Conservation (phyloP, 495 filamentous ascomycete genomes). For the Tuber microsphaerosporum region DNA sequence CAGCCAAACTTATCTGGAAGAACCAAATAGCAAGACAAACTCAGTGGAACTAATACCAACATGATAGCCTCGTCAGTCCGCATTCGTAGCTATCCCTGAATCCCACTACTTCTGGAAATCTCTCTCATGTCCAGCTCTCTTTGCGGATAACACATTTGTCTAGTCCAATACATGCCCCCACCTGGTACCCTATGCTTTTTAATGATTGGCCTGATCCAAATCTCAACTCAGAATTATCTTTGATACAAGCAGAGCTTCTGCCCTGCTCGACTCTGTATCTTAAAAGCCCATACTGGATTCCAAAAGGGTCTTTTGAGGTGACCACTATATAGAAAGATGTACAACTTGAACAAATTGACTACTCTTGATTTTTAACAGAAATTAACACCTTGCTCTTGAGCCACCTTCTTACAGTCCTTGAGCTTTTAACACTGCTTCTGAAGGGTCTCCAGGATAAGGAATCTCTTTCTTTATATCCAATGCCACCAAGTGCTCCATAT, state of each 20-base stretch:
- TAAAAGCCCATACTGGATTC: neutral
- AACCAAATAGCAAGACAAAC: neutral
- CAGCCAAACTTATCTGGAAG: neutral
- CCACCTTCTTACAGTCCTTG: neutral
- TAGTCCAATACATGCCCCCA: neutral
- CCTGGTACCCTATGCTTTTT: neutral
- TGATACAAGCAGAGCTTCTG: neutral
- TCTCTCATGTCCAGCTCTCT: neutral
- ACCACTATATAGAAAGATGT: neutral
- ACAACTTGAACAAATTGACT: neutral
- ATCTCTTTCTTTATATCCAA: neutral
- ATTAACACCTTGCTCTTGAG: neutral
- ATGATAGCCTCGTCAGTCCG: neutral
- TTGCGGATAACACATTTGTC: neutral
- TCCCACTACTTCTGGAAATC: neutral
- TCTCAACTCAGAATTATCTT: neutral
- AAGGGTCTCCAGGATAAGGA: neutral
- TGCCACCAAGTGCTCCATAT: neutral
- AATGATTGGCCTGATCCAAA: neutral
- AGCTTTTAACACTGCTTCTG: neutral
- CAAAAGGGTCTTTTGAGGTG: neutral
- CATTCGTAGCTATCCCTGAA: neutral
- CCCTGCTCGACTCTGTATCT: neutral
- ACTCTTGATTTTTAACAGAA: neutral
- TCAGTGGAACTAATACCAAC: neutral